Conservation (phyloP, 495 filamentous ascomycete species). For the Lentithecium fluviatile region DNA sequence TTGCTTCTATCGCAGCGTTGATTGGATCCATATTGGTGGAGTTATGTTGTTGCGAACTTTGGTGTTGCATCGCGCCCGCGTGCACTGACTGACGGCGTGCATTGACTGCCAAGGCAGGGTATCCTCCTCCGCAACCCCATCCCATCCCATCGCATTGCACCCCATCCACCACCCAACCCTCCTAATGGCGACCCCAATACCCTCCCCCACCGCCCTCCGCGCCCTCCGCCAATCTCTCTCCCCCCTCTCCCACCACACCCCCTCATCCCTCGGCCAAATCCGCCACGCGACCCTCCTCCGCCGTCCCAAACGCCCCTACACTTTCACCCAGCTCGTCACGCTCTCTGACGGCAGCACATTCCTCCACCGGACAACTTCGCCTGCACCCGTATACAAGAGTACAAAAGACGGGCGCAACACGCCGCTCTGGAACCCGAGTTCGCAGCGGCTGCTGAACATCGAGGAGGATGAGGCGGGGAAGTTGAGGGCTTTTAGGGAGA, state of each 20-base stretch:
- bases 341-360: constrained; percentile 87
- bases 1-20: neutral
- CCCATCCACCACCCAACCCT: neutral
- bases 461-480: constrained; percentile 95
- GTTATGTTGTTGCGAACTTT: too few species aligned
- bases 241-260: constrained; percentile 3
- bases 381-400: constrained; percentile 69
- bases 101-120: too few species aligned
- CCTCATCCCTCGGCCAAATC: constrained; percentile 46
- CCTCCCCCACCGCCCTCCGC: constrained; percentile 31
- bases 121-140: too few species aligned
- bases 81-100: too few species aligned
- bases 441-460: constrained; percentile 72
- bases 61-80: too few species aligned
- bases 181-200: constrained; percentile 32
- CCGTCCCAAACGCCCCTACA: constrained; percentile 89
- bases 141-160: too few species aligned
- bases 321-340: constrained; percentile 92
- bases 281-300: constrained; percentile 85
- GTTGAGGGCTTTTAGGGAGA: constrained; percentile 75
- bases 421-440: constrained; percentile 87
- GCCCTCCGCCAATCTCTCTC: constrained; percentile 10
- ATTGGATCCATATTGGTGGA: neutral
- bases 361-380: constrained; percentile 84
- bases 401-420: constrained; percentile 87